Evolutionary conservation across 2,329 filamentous ascomycete species (phyloP), one percentile per base, ranked within the genome.

Genomic region (Nakataea oryzae): DNA sequence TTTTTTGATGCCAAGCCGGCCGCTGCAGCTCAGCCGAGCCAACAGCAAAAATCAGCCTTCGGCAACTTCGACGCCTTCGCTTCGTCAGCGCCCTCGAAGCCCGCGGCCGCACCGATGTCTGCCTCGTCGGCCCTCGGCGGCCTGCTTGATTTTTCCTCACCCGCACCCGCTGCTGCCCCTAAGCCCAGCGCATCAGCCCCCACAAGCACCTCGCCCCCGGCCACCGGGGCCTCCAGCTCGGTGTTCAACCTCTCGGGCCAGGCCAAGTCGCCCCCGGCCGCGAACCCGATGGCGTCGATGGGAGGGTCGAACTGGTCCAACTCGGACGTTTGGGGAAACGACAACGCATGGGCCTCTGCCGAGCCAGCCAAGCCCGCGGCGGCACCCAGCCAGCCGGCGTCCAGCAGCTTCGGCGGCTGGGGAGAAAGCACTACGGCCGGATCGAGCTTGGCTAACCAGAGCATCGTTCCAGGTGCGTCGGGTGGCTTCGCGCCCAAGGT

Each of bases 321-420:
- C 61, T 76, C 89, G 63, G 91, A 96, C 70, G 87, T 93, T 0
- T 97, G 92, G 91, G 92, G 91, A 57, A 83, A 83, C 63, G 91
- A 93, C 73, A 91, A 93, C 73, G 93, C 90, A 3, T 99, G 95
- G 95, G 83, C 81, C 63, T 81, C 83, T 3, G 76, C 85, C 0
- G 86, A 86, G 12, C 78, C 87, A 9, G 63, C 73, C 50, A 63
- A 68, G 64, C 69, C 75, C 14, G 73, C 65, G 3, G 34, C 66
- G 2, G 56, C 56, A 5, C 27, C 56, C 21, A 32, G 85, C 8
- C 77, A 81, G 59, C 63, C 69, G 59, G 64, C 67, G 34, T 87
- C 86, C 81, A 82, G 84, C 9, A 74, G 71, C 1, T 57, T 57
- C 14, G 60, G 60, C 26, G 60, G 60, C 24, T 57, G 54, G 24